phyloP scores from a whole-genome alignment of 805 yeast genomes.

The Ogataea glucozyma region DNA sequence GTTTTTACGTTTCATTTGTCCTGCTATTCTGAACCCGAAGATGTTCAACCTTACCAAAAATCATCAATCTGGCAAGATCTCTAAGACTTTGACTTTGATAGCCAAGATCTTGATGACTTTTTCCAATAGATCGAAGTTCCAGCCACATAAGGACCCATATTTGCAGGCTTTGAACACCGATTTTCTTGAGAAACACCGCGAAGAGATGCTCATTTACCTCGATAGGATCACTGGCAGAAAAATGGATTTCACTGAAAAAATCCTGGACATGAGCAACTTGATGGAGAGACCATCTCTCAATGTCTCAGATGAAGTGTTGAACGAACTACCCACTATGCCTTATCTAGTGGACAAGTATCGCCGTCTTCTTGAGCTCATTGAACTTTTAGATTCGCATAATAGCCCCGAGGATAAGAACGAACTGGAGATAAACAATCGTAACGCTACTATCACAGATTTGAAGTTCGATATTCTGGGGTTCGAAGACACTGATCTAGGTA shows the following conservation, averaged over 20 bases:
- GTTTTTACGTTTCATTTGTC: slow-evolving; percentile 83
- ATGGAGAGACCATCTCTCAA: slow-evolving; percentile 58
- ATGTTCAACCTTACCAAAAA: slow-evolving; percentile 69
- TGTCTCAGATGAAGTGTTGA: slow-evolving; percentile 51
- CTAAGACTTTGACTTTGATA: slow-evolving; percentile 76
- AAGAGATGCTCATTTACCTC: slow-evolving; percentile 65
- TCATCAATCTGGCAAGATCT: slow-evolving; percentile 70
- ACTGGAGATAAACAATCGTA: slow-evolving; percentile 21
- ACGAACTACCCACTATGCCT: slow-evolving; percentile 68
- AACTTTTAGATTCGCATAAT: slow-evolving; percentile 39
- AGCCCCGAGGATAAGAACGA: slow-evolving; percentile 18
- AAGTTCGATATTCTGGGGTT: slow-evolving; percentile 44
- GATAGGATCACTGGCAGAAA: slow-evolving; percentile 71
- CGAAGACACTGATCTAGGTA: slow-evolving; percentile 57
- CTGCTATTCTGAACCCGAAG: slow-evolving; percentile 89
- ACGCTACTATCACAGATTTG: slow-evolving; percentile 23
- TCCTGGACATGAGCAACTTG: slow-evolving; percentile 55
- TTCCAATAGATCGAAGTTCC: slow-evolving; percentile 71
- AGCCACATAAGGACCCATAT: slow-evolving; percentile 83
- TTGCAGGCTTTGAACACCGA: slow-evolving; percentile 62
- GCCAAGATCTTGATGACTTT: slow-evolving; percentile 79
- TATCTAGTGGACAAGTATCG: slow-evolving; percentile 66
- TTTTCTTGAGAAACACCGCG: slow-evolving; percentile 59
- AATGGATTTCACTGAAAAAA: slow-evolving; percentile 59
- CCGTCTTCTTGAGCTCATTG: slow-evolving; percentile 58